Conservation (phyloP, 441 rosid genomes). For the Gossypium lobatum region DNA sequence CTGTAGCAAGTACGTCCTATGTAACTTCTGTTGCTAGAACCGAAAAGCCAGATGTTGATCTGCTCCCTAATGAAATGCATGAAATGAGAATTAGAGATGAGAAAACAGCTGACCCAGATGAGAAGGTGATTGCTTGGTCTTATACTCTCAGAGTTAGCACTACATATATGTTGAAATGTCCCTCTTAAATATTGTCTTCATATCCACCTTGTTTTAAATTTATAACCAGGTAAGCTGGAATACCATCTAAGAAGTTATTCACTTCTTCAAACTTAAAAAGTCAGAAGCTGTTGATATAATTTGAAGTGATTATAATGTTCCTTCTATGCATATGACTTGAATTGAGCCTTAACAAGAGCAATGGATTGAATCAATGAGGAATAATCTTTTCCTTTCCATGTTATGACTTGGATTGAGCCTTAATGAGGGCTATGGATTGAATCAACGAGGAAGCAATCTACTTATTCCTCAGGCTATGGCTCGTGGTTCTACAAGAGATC, state of each 20-base stretch:
- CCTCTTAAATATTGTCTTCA: neutral
- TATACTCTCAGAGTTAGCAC: neutral
- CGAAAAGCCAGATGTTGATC: slow-evolving; percentile 42
- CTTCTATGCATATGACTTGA: neutral
- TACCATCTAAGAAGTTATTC: neutral
- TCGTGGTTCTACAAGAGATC: slow-evolving; percentile 1
- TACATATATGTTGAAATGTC: neutral
- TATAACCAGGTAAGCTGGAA: neutral
- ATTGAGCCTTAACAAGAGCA: neutral
- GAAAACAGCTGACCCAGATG: slow-evolving; percentile 39
- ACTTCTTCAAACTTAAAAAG: neutral
- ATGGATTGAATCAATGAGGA: neutral
- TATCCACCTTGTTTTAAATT: neutral
- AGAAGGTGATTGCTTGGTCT: slow-evolving; percentile 42
- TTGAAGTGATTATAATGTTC: neutral
- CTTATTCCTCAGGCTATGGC: neutral
- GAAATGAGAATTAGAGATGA: slow-evolving; percentile 63
- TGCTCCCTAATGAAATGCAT: slow-evolving; percentile 55
- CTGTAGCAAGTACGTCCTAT: slow-evolving; percentile 49
- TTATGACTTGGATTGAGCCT: slow-evolving; percentile 1
- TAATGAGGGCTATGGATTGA: neutral
- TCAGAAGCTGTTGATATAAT: neutral
- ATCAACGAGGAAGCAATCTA: neutral
- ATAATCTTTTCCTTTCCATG: neutral
- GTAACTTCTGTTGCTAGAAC: slow-evolving; percentile 26